A percentile compares a stretch with the other conserved stretches of the same genome.
These are phyloP conservation scores for Entomortierella lignicola DNA, from an alignment of 192 early-diverging fungal genomes.

Conservation along the genomic window DNA sequence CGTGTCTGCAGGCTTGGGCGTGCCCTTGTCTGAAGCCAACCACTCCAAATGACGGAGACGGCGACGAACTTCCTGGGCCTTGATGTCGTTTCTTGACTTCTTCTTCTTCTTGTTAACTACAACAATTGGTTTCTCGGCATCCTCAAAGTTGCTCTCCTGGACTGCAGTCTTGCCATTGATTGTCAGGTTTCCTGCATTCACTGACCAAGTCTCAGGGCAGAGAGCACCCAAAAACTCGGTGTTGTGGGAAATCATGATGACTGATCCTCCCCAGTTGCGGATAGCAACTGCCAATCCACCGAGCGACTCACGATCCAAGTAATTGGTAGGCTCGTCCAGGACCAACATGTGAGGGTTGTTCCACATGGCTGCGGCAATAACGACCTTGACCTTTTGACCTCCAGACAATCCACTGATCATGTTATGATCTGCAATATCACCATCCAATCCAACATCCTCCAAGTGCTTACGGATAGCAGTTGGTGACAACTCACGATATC, in stretches of 20 bases:
- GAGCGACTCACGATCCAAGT: conserved; percentile 83
- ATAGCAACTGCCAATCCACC: conserved; percentile 83
- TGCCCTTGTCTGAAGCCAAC: conserved; percentile 57
- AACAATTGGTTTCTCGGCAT: conserved; percentile 54
- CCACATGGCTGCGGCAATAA: conserved; percentile 56
- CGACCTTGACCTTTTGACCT: conserved; percentile 75
- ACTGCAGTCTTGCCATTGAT: conserved; percentile 59
- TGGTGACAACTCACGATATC: conserved; percentile 51
- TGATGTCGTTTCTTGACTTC: conserved; percentile 66
- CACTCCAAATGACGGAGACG: conserved; percentile 65
- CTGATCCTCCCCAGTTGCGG: conserved; percentile 78
- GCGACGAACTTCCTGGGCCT: conserved; percentile 61
- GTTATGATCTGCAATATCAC: conserved; percentile 61
- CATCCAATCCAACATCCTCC: conserved; percentile 57
- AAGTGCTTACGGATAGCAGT: conserved; percentile 59
- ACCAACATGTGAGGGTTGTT: conserved; percentile 87
- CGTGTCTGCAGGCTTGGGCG: conserved; percentile 43
- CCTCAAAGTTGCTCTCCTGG: conserved; percentile 53
- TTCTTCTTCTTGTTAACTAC: conserved; percentile 69
- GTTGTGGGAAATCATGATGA: conserved; percentile 88
- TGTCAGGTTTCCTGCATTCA: conserved; percentile 68
- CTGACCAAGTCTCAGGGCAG: conserved; percentile 79
- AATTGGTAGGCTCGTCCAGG: conserved; percentile 75
- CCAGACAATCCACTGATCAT: conserved; percentile 77
- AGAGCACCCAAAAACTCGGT: conserved; percentile 78